These are phyloP conservation scores for Fagopyrum esculentum DNA, from an alignment of 148 eudicot species.

Conservation along the genomic window DNA sequence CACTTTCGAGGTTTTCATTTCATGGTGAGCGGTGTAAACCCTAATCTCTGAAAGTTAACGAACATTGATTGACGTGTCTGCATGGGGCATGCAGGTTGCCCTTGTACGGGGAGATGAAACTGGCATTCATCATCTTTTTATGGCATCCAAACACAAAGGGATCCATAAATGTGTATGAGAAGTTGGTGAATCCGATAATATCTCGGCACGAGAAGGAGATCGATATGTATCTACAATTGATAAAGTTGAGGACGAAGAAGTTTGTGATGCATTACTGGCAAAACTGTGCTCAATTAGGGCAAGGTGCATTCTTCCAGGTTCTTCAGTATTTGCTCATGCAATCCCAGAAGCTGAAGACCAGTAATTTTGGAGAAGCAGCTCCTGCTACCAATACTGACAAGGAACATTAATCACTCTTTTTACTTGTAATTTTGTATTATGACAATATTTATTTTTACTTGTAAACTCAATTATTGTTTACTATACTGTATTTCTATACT, in stretches of 20 bases:
- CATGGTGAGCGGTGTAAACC: slow-evolving; percentile 35
- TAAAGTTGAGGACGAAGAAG: slow-evolving; percentile 26
- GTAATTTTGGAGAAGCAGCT: neutral
- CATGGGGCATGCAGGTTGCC: slow-evolving; percentile 47
- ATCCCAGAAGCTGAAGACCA: slow-evolving; percentile 15
- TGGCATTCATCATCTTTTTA: slow-evolving; percentile 71
- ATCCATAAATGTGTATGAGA: slow-evolving; percentile 23
- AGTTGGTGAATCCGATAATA: slow-evolving; percentile 24
- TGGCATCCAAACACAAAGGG: slow-evolving; percentile 89
- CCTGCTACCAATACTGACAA: neutral
- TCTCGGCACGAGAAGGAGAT: slow-evolving; percentile 30
- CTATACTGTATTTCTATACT: too few species aligned
- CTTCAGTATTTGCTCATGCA: slow-evolving; percentile 22
- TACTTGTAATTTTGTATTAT: too few species aligned
- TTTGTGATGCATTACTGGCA: slow-evolving; percentile 25
- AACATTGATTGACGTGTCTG: neutral
- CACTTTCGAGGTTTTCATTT: slow-evolving; percentile 50
- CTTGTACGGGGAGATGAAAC: slow-evolving; percentile 71
- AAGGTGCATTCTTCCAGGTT: slow-evolving; percentile 21
- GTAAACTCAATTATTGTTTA: too few species aligned
- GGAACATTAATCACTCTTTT: too few species aligned
- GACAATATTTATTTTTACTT: too few species aligned
- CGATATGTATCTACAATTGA: slow-evolving; percentile 23
- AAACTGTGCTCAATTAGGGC: slow-evolving; percentile 17
- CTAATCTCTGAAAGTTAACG: too few species aligned